Evolutionary conservation across 768 basidiomycete genomes (phyloP).

Genomic region (Xerocomellus chrysenteron): DNA sequence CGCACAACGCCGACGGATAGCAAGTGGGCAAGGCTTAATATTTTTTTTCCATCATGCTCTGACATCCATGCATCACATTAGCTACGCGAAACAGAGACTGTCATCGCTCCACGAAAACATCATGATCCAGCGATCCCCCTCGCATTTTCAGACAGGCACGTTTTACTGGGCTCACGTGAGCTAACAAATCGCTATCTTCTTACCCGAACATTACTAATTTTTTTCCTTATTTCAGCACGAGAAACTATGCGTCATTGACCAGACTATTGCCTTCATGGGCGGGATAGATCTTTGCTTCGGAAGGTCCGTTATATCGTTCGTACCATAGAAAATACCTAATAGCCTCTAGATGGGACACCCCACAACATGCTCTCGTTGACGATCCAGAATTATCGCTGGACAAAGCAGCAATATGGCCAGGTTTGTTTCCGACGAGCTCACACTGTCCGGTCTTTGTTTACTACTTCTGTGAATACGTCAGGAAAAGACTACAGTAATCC

Average conservation of each 20-base stretch:
- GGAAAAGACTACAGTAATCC: constrained; percentile 97
- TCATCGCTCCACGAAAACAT: constrained; percentile 85
- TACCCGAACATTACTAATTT: not conserved
- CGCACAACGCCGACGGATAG: constrained; percentile 93
- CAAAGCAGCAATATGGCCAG: constrained; percentile 81
- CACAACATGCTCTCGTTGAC: constrained; percentile 88
- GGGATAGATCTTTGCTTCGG: constrained; percentile 95
- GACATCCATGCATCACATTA: constrained; percentile 25
- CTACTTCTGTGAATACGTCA: constrained; percentile 25
- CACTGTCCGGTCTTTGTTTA: not conserved
- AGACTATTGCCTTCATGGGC: constrained; percentile 97
- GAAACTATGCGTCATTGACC: constrained; percentile 96
- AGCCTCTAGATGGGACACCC: constrained; percentile 82
- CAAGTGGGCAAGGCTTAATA: constrained; percentile 51
- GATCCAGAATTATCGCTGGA: constrained; percentile 66
- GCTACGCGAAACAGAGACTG: constrained; percentile 85
- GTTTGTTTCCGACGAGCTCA: constrained; percentile 35
- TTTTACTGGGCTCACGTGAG: constrained; percentile 98
- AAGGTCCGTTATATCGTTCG: constrained; percentile 41
- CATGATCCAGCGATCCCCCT: constrained; percentile 94
- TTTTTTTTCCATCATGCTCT: constrained; percentile 1
- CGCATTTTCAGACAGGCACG: constrained; percentile 95
- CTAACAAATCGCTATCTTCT: not conserved
- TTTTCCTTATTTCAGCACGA: constrained; percentile 65
- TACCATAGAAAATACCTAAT: not conserved